Conservation (phyloP, 805 yeast genomes). For the Saturnispora serradocipensis region DNA sequence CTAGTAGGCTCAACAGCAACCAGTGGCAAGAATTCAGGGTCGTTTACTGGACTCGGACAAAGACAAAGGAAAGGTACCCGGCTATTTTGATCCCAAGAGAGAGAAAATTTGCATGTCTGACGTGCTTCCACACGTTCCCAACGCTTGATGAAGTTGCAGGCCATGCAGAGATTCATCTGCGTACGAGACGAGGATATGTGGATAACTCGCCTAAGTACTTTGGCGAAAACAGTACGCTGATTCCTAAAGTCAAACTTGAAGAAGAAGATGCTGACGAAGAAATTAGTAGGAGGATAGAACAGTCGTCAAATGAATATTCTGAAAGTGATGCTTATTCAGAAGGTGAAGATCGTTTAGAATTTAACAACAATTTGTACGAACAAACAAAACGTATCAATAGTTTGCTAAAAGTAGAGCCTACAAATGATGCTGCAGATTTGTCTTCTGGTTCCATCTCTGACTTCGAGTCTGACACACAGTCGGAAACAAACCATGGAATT, state of each 20-base stretch:
- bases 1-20: neutral
- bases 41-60: neutral
- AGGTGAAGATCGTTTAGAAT: neutral
- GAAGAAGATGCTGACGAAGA: neutral
- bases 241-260: neutral
- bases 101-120: slow-evolving; percentile 2
- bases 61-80: neutral
- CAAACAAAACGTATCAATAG: neutral
- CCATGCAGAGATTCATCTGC: slow-evolving; percentile 1
- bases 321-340: neutral
- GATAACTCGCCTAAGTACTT: slow-evolving; percentile 1
- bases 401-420: neutral
- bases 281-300: neutral
- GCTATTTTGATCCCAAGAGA: slow-evolving; percentile 4
- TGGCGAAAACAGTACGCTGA: neutral
- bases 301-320: neutral
- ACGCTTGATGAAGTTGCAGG: slow-evolving; percentile 1
- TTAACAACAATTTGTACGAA: neutral
- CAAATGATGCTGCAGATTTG: neutral
- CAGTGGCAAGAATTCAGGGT: neutral
- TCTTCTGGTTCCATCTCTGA: neutral
- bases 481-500: neutral
- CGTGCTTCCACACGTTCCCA: neutral
- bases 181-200: slow-evolving; percentile 1
- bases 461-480: neutral